Base-by-base conservation (phyloP, 2,329 filamentous ascomycete genomes). In the Exophiala sp. region DNA sequence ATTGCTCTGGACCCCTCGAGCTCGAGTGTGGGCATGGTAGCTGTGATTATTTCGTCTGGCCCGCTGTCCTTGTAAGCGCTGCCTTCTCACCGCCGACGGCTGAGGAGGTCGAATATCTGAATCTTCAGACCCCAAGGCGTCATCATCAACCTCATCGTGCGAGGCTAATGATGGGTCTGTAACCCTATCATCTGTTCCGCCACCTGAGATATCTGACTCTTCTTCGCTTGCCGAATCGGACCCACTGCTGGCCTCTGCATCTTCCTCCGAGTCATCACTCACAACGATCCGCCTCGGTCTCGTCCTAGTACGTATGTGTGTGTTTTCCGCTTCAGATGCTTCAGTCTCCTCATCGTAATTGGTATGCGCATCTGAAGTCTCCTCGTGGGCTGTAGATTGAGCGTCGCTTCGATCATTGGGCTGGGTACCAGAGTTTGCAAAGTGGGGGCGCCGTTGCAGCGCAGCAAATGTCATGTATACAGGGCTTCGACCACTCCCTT, bases 21-120 rank as follows among this genome's bases (percentile, higher is more conserved):
- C 19, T 11, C 13, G 39, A 27, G 18, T 24, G 27, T 45, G 19
- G 11, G 46, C 14, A 14, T 32, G 35, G 19, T 29, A 42, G 9
- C 18, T 43, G 32, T 38, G 21, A 13, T 46, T 18, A 13, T 5
- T 42, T 37, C 58, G 42, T 50, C 58, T 54, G 18, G 46, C 50
- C 27, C 58, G 48, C 21, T 55, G 50, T 23, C 37, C 47, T 38
- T 53, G 30, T 16, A 57, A 42, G 35, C 51, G 52, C 40, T 46
- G 45, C 34, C 51, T 52, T 30, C 58, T 48, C 13, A 43, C 38
- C 24, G 37, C 40, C 8, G 46, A 42, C 14, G 56, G 43, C 43
- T 59, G 58, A 14, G 58, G 56, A 5, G 58, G 52, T 30, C 50
- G 52, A 35, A 57, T 52, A 14, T 49, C 52, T 10, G 56, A 55